Conservation (phyloP, 331 rosid species). For the Quercus tomentella region DNA sequence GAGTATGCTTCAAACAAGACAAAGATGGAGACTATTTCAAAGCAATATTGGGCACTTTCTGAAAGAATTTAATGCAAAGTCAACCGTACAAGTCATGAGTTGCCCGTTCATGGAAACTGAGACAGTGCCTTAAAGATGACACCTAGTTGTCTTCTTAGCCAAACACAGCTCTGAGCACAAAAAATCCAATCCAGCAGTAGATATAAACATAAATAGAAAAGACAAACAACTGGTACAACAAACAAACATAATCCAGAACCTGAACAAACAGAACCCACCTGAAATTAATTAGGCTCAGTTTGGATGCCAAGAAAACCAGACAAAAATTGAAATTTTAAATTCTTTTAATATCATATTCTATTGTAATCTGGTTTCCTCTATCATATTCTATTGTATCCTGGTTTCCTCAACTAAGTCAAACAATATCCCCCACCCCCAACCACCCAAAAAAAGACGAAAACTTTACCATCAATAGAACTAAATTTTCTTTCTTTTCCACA, state of each 20-base stretch:
- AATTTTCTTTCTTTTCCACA: neutral
- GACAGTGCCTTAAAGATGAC: neutral
- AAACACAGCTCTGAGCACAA: neutral
- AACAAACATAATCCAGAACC: neutral
- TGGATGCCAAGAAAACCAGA: neutral
- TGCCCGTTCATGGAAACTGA: neutral
- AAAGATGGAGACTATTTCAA: neutral
- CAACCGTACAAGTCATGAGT: neutral
- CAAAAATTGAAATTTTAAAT: neutral
- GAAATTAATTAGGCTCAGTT: neutral
- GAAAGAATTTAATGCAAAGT: neutral
- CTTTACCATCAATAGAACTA: neutral
- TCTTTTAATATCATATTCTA: neutral
- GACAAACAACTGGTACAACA: neutral
- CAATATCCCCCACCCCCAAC: neutral
- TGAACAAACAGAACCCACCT: neutral
- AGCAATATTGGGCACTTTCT: neutral
- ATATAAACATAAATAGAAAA: neutral
- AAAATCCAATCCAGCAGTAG: neutral
- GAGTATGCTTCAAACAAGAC: neutral
- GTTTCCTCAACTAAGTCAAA: neutral
- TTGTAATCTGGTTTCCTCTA: neutral
- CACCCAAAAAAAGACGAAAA: neutral
- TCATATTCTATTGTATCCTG: neutral
- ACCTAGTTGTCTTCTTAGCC: neutral